These are phyloP conservation scores for Moringa oleifera DNA, from an alignment of 345 rosid species.

Conservation along the genomic window DNA sequence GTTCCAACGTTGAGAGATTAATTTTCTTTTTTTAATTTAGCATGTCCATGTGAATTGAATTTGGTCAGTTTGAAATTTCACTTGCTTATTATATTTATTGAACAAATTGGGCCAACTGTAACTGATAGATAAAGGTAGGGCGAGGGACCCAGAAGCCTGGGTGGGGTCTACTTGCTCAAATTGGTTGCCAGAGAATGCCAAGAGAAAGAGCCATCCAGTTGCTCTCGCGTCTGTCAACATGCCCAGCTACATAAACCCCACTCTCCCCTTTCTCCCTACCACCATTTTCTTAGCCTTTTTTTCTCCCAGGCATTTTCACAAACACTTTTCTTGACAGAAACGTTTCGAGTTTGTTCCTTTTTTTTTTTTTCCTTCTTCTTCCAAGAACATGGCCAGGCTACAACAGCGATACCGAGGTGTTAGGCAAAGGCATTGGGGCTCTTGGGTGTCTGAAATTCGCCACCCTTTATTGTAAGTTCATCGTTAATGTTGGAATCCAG, in stretches of 20 bases:
- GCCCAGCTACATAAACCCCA: conserved; percentile 56
- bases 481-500: background rate
- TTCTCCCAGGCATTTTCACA: conserved; percentile 39
- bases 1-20: conserved; percentile 1
- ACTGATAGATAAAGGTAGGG: conserved; percentile 10
- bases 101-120: conserved; percentile 42
- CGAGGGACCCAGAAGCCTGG: conserved; percentile 16
- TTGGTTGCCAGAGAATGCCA: conserved; percentile 62
- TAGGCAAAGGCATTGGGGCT: conserved; percentile 98
- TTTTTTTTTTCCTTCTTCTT: conserved; percentile 3
- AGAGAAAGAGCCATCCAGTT: conserved; percentile 22
- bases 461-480: conserved; percentile 81
- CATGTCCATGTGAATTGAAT: conserved; percentile 36
- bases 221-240: conserved; percentile 18
- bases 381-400: conserved; percentile 85
- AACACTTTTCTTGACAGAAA: conserved; percentile 25
- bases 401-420: conserved; percentile 97
- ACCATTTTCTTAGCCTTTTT: background rate
- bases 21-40: background rate
- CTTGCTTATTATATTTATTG: conserved; percentile 26
- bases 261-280: conserved; percentile 21
- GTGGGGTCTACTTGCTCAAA: conserved; percentile 47
- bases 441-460: conserved; percentile 99
- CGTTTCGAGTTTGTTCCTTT: too few species aligned
- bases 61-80: conserved; percentile 25